Base-by-base conservation (phyloP, 2,329 filamentous ascomycete genomes). In the Leptosphaerulina australis region DNA sequence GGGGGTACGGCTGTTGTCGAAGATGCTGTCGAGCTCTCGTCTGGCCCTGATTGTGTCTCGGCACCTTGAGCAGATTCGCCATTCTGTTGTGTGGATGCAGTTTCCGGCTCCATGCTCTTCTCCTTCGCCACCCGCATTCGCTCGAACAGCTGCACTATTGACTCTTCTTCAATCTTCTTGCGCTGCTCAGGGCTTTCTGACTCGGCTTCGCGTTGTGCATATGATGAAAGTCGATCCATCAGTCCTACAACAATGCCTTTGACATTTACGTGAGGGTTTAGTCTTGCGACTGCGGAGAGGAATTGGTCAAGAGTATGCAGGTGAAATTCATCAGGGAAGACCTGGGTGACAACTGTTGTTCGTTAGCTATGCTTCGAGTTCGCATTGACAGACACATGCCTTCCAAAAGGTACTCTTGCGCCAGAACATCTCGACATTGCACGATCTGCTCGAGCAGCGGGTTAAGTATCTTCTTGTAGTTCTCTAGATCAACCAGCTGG, bases 281-380 rank as follows among this genome's bases (percentile, higher is more conserved):
- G 80, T 50, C 93, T 83, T 11, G 93, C 91, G 25, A 96, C 96
- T 5, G 94, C 94, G 7, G 88, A 94, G 25, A 99, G 84, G 71
- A 99, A 90, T 70, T 97, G 88, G 69, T 97, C 94, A 24, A 99
- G 83, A 0, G 94, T 99, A 70, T 99, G 92, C 17, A 99, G 84
- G 74, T 99, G 95, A 72, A 93, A 99, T 70, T 99, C 94, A 75
- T 99, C 94, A 0, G 94, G 94, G 78, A 99, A 99, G 43, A 97
- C 94, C 74, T 99, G 95, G 4, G 93, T 99, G 60, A 99, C 96
- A 56, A 99, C 94, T 84, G 56, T 28, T 40, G 28, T n/a, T 59
- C 60, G 48, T 73, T 62, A 70, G 64, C 52, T 34, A 22, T 12
- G n/a, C 35, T 21, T 20, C 5, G 6, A 6, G 26, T 15, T 18